Conservation (phyloP, 306 rosid species). For the Comarum palustre region DNA sequence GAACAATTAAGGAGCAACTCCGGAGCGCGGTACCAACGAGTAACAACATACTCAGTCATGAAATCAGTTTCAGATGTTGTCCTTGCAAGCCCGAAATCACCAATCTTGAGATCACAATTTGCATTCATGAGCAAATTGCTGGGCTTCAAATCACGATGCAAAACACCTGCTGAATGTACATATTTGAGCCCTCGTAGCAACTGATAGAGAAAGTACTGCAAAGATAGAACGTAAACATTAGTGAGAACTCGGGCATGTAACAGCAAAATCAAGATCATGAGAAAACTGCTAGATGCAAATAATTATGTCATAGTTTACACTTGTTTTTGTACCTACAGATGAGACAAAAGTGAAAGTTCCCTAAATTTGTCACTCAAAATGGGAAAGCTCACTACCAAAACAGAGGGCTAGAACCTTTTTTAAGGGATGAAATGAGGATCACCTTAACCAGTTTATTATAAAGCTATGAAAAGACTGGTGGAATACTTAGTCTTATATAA, state of each 20-base stretch:
- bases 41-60: conserved; percentile 97
- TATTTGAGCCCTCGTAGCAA: conserved; percentile 89
- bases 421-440: background rate
- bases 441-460: background rate
- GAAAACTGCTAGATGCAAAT: background rate
- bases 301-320: background rate
- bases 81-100: conserved; percentile 96
- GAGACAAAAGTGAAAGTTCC: background rate
- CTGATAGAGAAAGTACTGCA: conserved; percentile 93
- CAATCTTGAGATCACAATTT: conserved; percentile 96
- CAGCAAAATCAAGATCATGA: conserved; percentile 18
- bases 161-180: conserved; percentile 85
- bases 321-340: background rate
- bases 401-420: background rate
- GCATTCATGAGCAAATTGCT: conserved; percentile 88
- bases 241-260: conserved; percentile 13
- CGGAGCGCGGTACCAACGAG: conserved; percentile 97
- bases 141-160: conserved; percentile 97
- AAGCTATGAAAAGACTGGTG: background rate
- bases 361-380: background rate
- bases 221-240: conserved; percentile 28
- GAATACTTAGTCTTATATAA: background rate
- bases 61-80: conserved; percentile 98
- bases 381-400: background rate
- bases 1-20: conserved; percentile 93